Evolutionary conservation across 2,329 filamentous ascomycete species (phyloP), one percentile per base, ranked within the genome.

Genomic region (Botrytis sinoallii): DNA sequence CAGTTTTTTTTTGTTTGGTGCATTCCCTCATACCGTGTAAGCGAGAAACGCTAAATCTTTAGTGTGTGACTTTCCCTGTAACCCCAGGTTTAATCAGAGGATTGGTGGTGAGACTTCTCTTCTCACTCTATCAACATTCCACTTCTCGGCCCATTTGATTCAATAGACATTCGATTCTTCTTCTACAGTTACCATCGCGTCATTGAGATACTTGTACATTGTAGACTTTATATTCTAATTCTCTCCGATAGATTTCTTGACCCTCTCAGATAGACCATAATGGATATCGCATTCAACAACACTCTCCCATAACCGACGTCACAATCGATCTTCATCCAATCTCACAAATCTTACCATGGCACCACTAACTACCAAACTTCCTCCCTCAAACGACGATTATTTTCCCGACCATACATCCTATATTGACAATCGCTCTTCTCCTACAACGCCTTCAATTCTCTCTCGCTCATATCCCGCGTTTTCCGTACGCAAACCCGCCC

Each of bases 381-480:
- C 89, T 60, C 82, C 90, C 73, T 83, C 85, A 75, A 88, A 90
- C 78, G 82, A 84, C 73, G 86, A 88, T 69, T 84, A 85, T 16
- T 76, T 79, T 22, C 79, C 83, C 40, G 75, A 83, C 77, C 84
- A 83, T 72, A 80, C 83, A 32, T 90, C 88, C 29, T 91, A 91
- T 78, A 84, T 91, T 25, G 85, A 90, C 79, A 87, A 86, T 77
- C 88, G 87, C 78, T 90, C 90, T 35, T 88, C 88, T 2, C 90
- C 90, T 8, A 88, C 89, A 2, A 91, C 90, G 3, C 90, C 90
- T 12, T 86, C 88, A 35, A 86, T 92, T 8, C 85, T 92, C 61
- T 87, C 88, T 32, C 87, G 85, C 72, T 89, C 88, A 10, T 86
- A 35, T 86, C 86, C 10, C 84, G 84, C 55, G 83, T 86, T 65